Evolutionary conservation across 768 basidiomycete species (phyloP).

Genomic region (Xanthoconium stramineum): DNA sequence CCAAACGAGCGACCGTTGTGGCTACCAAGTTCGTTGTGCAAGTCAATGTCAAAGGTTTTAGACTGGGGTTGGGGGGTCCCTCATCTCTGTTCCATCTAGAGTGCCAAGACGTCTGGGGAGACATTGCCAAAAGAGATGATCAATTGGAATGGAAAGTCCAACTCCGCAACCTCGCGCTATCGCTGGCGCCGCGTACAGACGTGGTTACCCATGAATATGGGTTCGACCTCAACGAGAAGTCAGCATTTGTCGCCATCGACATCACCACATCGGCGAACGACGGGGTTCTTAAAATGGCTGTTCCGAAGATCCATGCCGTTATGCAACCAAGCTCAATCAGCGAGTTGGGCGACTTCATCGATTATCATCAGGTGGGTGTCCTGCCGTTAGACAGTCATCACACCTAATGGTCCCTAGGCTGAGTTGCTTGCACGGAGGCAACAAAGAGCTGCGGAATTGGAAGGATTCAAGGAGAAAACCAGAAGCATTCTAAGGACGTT

Average conservation of each 20-base stretch:
- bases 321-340: constrained; percentile 93
- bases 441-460: constrained; percentile 72
- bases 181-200: constrained; percentile 62
- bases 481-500: constrained; percentile 70
- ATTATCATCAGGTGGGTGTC: constrained; percentile 67
- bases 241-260: constrained; percentile 85
- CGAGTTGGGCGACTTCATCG: constrained; percentile 85
- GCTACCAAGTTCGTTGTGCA: constrained; percentile 44
- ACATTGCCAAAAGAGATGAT: constrained; percentile 42
- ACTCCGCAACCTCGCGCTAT: constrained; percentile 77
- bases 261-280: constrained; percentile 46
- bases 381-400: background rate
- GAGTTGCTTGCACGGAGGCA: constrained; percentile 75
- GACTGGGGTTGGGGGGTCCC: constrained; percentile 71
- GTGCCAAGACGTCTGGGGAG: constrained; percentile 70
- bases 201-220: constrained; percentile 33
- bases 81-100: constrained; percentile 73
- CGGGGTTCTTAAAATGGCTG: constrained; percentile 44
- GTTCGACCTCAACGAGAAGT: constrained; percentile 60
- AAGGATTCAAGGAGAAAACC: constrained; percentile 81
- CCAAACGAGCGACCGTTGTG: constrained; percentile 14
- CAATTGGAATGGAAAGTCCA: constrained; percentile 63
- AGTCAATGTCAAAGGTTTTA: constrained; percentile 75
- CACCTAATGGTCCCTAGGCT: constrained; percentile 42
- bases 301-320: constrained; percentile 85